Evolutionary conservation across 2,329 filamentous ascomycete genomes (phyloP), one percentile per base, ranked within the genome.

Genomic region (Escovopsis sp.): DNA sequence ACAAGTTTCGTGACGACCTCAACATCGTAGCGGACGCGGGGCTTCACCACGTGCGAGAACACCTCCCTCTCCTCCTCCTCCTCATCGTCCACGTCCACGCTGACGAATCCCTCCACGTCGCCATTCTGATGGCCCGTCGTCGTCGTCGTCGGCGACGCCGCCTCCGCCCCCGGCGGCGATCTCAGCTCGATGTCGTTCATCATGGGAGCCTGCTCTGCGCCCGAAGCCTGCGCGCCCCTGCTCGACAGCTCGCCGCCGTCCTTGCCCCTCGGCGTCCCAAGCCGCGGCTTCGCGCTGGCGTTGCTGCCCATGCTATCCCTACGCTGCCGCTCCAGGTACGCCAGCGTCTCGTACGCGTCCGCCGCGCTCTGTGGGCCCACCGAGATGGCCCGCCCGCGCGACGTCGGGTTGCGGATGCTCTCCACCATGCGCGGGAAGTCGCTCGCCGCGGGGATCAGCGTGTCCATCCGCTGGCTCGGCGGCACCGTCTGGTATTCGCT

Each of bases 1-100:
- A 98, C 81, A 41, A 98, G 59, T 60, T 94, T 96, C 5, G 90
- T 96, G 27, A 98, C 81, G 27, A 98, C 88, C 57, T 98, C 90
- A n/a, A 96, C 88, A 58, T 98, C 90, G 51, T 96, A 98, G 47
- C 87, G 70, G 40, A 94, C 87, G 45, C 90, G 75, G 33, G 90
- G 86, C 58, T 80, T 84, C 43, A 86, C 78, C 37, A 96, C 66
- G 51, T 70, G 75, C 31, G 77, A 79, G 56, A 96, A 94, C 55
- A 96, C 78, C 52, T 92, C 81, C 45, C 68, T 70, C 54, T 86
- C 79, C 33, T 76, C 76, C 18, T 71, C 48, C 45, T 71, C 67
- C 31, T 70, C 62, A 17, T 31, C 28, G 3, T 31, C 28, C 33
- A 65, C 62, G 17, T 61, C 58, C 11, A 59, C 56, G 4, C 38